phyloP scores from a whole-genome alignment of 495 filamentous ascomycete genomes.

The Hypoxylon lenormandii region DNA sequence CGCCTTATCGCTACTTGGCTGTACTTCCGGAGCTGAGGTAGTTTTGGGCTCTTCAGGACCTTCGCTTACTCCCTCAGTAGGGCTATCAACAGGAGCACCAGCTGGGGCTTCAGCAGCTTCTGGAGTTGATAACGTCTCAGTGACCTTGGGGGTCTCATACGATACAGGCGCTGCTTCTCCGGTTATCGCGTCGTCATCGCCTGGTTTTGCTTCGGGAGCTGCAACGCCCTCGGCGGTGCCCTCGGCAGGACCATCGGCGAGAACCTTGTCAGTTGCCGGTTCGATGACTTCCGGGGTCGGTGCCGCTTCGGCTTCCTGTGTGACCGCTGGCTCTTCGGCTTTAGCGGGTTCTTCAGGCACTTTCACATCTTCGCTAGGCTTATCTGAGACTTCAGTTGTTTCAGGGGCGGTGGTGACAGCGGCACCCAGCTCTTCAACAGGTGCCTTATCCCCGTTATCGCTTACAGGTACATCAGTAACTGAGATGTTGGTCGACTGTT shows the following conservation, averaged over 20 bases:
- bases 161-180: not conserved
- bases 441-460: not conserved
- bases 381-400: not conserved
- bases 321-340: not conserved
- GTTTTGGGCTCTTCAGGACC: not conserved
- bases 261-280: not conserved
- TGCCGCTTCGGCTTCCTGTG: slow-evolving; percentile 13
- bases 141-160: not conserved
- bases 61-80: slow-evolving; percentile 2
- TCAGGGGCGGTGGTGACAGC: not conserved
- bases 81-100: not conserved
- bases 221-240: not conserved
- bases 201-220: not conserved
- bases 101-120: not conserved
- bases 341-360: not conserved
- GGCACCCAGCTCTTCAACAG: not conserved
- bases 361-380: not conserved
- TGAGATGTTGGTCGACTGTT: slow-evolving; percentile 5
- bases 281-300: slow-evolving; percentile 1
- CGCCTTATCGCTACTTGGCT: not conserved
- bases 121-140: not conserved
- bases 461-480: not conserved
- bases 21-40: not conserved
- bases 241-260: slow-evolving; percentile 1
- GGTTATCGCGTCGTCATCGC: not conserved